These are phyloP conservation scores for Bryum argenteum DNA, from an alignment of 225 moss, liverwort and hornwort species.

Conservation along the genomic window DNA sequence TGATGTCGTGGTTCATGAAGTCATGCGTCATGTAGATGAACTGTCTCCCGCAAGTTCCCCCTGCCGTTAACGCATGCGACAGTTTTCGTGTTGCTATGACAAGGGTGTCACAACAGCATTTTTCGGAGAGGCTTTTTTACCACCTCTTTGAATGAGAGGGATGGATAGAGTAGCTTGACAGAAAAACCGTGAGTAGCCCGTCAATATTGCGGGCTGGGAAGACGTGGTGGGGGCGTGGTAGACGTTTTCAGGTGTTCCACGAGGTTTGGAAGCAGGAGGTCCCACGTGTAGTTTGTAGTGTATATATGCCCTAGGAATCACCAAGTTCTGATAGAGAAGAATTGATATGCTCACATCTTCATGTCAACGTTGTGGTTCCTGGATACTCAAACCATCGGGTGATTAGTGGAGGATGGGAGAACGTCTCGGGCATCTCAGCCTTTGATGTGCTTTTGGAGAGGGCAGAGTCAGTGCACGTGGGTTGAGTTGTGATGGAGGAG, in stretches of 20 bases:
- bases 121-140: not conserved
- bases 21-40: slow-evolving; percentile 14
- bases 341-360: too few species aligned
- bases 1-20: not conserved
- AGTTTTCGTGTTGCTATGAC: slow-evolving; percentile 5
- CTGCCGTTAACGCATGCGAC: not conserved
- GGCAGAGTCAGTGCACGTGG: too few species aligned
- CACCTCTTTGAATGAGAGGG: not conserved
- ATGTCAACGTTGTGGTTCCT: too few species aligned
- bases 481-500: not conserved
- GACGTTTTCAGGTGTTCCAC: not conserved
- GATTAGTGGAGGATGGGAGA: too few species aligned
- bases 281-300: not conserved
- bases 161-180: not conserved
- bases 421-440: too few species aligned
- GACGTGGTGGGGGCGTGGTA: not conserved
- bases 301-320: too few species aligned
- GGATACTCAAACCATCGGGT: too few species aligned
- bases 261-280: not conserved
- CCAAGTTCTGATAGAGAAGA: too few species aligned
- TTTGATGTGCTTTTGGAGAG: too few species aligned
- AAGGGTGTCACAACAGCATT: not conserved
- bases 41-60: not conserved
- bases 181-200: not conserved
- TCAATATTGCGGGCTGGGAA: not conserved